A percentile compares a stretch with the other conserved stretches of the same genome.
Conservation (phyloP, 148 eudicot genomes). For the Linanthus parryae region DNA sequence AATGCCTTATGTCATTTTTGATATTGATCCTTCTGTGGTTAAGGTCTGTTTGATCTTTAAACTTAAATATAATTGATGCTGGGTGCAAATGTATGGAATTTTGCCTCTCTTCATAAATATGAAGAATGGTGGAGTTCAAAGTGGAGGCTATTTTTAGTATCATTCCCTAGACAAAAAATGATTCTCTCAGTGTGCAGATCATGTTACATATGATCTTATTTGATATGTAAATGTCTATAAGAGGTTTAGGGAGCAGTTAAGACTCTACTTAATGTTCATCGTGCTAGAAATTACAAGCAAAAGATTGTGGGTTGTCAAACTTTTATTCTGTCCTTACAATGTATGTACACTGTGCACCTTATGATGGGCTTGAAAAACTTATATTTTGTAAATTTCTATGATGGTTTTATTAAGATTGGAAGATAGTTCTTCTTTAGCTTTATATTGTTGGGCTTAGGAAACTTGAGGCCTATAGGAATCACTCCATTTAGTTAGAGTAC, state of each 20-base stretch:
- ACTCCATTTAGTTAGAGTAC: neutral
- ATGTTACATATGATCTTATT: too few species aligned
- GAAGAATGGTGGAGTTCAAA: too few species aligned
- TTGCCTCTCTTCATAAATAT: neutral
- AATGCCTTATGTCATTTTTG: constrained; percentile 94
- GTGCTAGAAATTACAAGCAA: neutral
- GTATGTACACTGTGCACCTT: too few species aligned
- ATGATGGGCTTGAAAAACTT: too few species aligned
- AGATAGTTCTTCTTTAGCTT: neutral
- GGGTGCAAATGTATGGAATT: neutral
- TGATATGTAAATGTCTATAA: too few species aligned
- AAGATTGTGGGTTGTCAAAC: neutral
- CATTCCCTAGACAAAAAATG: too few species aligned
- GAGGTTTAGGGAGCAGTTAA: neutral
- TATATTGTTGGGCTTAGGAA: neutral
- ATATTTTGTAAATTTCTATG: too few species aligned
- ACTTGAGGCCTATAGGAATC: neutral
- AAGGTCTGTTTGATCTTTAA: constrained; percentile 74
- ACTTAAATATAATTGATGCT: neutral
- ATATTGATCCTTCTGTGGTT: constrained; percentile 81
- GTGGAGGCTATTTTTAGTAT: too few species aligned
- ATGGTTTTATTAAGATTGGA: too few species aligned
- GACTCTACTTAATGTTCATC: neutral
- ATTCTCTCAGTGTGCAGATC: too few species aligned
- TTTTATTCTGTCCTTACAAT: neutral